A percentile compares a stretch with the other conserved stretches of the same genome.
phyloP scores from a whole-genome alignment of 2,329 filamentous ascomycete species.

The Cercospora sojina region DNA sequence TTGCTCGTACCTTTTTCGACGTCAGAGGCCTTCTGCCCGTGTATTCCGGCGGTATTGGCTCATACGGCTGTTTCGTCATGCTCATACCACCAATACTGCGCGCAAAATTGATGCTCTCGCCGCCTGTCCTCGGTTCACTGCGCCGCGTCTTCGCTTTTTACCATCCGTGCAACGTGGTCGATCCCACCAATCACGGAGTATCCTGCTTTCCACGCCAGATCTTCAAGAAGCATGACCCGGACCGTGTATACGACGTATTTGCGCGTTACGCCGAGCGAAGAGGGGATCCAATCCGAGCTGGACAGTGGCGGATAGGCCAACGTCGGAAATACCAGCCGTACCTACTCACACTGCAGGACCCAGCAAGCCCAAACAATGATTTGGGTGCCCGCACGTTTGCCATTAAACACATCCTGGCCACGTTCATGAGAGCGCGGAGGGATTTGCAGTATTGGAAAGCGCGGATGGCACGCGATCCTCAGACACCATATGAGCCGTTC shows the following conservation, averaged over 20 bases:
- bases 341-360: slow-evolving; percentile 59
- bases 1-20: slow-evolving; percentile 53
- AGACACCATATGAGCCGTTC: slow-evolving; percentile 13
- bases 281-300: slow-evolving; percentile 26
- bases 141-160: slow-evolving; percentile 54
- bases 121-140: slow-evolving; percentile 43
- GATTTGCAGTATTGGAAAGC: background rate
- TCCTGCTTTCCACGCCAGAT: slow-evolving; percentile 43
- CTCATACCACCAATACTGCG: slow-evolving; percentile 51
- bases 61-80: slow-evolving; percentile 59
- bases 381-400: slow-evolving; percentile 52
- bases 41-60: slow-evolving; percentile 51
- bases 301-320: slow-evolving; percentile 43
- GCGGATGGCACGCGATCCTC: background rate
- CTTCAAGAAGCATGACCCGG: slow-evolving; percentile 43
- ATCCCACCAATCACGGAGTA: slow-evolving; percentile 2
- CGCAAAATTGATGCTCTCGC: background rate
- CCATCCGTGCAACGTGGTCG: slow-evolving; percentile 22
- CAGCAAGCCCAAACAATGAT: slow-evolving; percentile 58
- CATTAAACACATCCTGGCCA: slow-evolving; percentile 52
- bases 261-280: slow-evolving; percentile 20
- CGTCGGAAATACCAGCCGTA: slow-evolving; percentile 39
- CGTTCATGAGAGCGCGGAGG: slow-evolving; percentile 35
- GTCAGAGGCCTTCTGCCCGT: slow-evolving; percentile 52
- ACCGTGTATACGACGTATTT: slow-evolving; percentile 1